A percentile compares a stretch with the other conserved stretches of the same genome.
These are phyloP conservation scores for Citropsis articulata DNA, from an alignment of 345 rosid species.

Conservation along the genomic window DNA sequence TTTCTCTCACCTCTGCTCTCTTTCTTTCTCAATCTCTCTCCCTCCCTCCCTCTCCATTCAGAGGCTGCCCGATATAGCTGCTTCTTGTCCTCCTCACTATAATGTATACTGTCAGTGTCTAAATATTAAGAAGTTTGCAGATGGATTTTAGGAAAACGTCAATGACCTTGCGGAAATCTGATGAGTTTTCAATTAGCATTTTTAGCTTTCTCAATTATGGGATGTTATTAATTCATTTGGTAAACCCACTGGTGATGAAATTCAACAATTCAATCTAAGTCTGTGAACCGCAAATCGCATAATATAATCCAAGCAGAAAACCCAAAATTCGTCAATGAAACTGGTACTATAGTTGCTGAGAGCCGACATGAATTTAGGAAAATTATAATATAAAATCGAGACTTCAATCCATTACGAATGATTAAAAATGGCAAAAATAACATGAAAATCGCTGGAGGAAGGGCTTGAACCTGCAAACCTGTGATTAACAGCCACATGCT, in stretches of 20 bases:
- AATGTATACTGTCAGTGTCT: background rate
- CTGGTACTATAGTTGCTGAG: no score
- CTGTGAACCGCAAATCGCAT: no score
- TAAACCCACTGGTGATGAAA: no score
- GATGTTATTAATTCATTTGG: no score
- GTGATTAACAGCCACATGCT: constrained; percentile 55
- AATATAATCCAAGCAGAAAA: no score
- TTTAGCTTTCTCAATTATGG: no score
- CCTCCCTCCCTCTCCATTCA: background rate
- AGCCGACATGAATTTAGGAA: background rate
- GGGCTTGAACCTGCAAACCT: constrained; percentile 52
- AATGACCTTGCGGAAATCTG: background rate
- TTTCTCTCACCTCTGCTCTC: background rate
- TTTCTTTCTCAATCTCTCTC: background rate
- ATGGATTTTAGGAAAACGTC: background rate
- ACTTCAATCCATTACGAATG: background rate
- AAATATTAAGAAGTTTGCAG: background rate
- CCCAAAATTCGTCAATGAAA: no score
- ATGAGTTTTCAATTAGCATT: background rate
- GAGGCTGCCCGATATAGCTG: background rate
- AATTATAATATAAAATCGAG: background rate
- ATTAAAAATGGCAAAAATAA: background rate
- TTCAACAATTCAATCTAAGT: no score
- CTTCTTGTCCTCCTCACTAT: background rate
- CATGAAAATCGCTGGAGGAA: constrained; percentile 18